phyloP scores from a whole-genome alignment of 1,284 basidiomycete genomes.

The Mixia osmundae region DNA sequence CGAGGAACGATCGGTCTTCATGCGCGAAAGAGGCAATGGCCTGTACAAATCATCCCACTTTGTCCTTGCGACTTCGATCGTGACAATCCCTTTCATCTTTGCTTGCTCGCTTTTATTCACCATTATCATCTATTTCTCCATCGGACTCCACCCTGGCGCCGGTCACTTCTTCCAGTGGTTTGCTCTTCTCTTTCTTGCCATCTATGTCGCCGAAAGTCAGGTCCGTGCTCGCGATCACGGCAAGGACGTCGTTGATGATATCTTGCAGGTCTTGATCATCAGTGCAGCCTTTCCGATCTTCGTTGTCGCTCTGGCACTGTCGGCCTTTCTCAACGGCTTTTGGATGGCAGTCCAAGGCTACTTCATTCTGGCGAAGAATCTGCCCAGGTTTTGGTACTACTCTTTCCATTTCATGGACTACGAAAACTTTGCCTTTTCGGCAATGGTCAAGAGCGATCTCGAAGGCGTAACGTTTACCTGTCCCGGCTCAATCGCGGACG shows the following conservation, averaged over 20 bases:
- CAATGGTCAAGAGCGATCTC: no score
- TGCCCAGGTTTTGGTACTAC: no score
- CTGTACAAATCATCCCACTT: constrained; percentile 21
- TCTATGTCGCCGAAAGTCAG: constrained; percentile 21
- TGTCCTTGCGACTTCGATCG: constrained; percentile 20
- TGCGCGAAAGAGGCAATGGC: constrained; percentile 22
- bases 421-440: no score
- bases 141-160: background rate
- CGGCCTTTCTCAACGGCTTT: constrained; percentile 35
- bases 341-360: constrained; percentile 29
- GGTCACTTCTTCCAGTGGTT: background rate
- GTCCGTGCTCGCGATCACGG: constrained; percentile 31
- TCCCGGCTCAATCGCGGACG: no score
- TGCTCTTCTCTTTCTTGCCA: no score
- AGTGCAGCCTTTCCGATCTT: constrained; percentile 35
- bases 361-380: no score
- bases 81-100: no score
- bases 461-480: no score
- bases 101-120: no score
- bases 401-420: no score
- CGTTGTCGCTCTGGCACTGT: constrained; percentile 35
- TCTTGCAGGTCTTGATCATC: constrained; percentile 31
- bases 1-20: constrained; percentile 24
- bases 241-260: constrained; percentile 32
- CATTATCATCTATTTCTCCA: background rate